Base-by-base conservation (phyloP, 164 flowering plant genomes). In the Saururus chinensis region DNA sequence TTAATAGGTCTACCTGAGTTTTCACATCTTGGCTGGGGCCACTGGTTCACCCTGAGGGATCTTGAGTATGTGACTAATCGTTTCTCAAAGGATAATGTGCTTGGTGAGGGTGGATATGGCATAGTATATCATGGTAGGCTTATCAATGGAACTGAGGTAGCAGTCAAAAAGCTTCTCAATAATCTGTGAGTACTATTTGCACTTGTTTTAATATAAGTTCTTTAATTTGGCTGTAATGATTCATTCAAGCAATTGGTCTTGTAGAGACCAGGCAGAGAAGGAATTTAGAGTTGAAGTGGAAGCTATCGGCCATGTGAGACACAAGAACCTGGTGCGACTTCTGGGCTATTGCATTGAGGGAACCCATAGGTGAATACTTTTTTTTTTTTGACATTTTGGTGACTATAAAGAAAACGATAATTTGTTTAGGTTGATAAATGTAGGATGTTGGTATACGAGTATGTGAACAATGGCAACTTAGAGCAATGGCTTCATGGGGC, bases 81-180 rank as follows among this genome's bases (percentile, higher is more conserved):
- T 26, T 88, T 90, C 66, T 73, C 93, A 0, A 66, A 60, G 59
- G 69, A 66, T 11, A 81, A 88, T 79, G 71, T 86, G 42, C 72
- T 90, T 68, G 97, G 97, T 40, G 97, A 90, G 71, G 97, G 97
- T 72, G 97, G 97, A 55, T 90, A 90, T 79, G 97, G 97, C 13
- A 76, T 88, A 71, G 97, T 90, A 60, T 88, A 84, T 61, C 71
- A 57, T 68, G 97, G 92, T 19, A 79, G 72, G 68, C 73, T 90
- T 68, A 71, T 88, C 62, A 90, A 90, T 77, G 93, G 97, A 61
- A 74, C 91, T 51, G 88, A 83, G 62, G 89, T 90, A 21, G 97
- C 97, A 10, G 95, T 90, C 68, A 90, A 90, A 76, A 90, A 84
- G 69, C 83, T 90, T 63, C 84, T 90, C 53, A 87, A 90, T 68